Evolutionary conservation across 2,329 filamentous ascomycete species (phyloP).

Genomic region (Spiromastix sp.): DNA sequence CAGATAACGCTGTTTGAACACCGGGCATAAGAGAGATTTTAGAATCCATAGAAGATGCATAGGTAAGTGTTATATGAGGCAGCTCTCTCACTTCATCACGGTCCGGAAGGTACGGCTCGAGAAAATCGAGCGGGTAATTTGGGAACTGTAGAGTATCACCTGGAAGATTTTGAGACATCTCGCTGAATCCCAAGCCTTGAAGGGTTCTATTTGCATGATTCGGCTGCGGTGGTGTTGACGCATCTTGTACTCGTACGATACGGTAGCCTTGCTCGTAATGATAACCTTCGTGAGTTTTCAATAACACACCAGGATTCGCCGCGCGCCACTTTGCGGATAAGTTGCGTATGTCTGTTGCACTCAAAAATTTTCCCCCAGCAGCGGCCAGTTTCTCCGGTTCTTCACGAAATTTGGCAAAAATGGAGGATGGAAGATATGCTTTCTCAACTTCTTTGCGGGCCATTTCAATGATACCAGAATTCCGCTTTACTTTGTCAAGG

Average conservation of each 20-base stretch:
- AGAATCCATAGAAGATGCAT: constrained; percentile 81
- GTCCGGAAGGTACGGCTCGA: constrained; percentile 43
- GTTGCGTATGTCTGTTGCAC: constrained; percentile 38
- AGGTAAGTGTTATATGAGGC: constrained; percentile 68
- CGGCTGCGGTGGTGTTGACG: constrained; percentile 9
- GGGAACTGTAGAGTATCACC: constrained; percentile 37
- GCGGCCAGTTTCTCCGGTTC: constrained; percentile 34
- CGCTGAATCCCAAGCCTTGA: neutral
- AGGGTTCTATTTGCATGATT: neutral
- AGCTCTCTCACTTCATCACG: constrained; percentile 23
- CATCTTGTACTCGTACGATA: constrained; percentile 24
- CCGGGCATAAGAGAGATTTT: constrained; percentile 67
- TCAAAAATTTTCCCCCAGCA: constrained; percentile 36
- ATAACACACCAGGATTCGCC: constrained; percentile 31
- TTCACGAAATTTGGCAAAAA: constrained; percentile 38
- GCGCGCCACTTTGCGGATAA: constrained; percentile 39
- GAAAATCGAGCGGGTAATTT: constrained; percentile 32
- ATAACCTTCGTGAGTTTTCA: constrained; percentile 37
- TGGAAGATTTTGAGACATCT: constrained; percentile 13
- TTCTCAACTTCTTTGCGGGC: constrained; percentile 35
- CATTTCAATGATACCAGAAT: constrained; percentile 38
- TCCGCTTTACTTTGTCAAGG: constrained; percentile 38
- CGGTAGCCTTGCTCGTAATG: constrained; percentile 34
- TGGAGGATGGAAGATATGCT: constrained; percentile 38
- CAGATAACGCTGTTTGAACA: constrained; percentile 72